Conservation (phyloP, 129 eudicot genomes). For the Lactuca sativa region DNA sequence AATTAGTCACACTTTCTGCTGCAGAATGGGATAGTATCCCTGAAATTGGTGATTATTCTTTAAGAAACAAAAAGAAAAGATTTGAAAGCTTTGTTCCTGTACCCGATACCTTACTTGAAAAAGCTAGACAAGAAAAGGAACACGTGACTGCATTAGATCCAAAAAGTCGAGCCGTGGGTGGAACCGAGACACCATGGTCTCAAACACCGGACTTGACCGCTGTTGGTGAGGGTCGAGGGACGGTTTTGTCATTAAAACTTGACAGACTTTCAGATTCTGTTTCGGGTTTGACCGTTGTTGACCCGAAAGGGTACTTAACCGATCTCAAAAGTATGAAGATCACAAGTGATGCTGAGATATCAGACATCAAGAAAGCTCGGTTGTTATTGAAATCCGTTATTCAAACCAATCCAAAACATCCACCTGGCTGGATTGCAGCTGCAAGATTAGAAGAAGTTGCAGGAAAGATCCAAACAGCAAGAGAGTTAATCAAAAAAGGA, state of each 20-base stretch:
- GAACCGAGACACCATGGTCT: conserved; percentile 83
- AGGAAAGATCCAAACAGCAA: conserved; percentile 72
- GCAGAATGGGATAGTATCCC: conserved; percentile 94
- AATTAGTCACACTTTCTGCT: conserved; percentile 54
- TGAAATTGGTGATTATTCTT: conserved; percentile 89
- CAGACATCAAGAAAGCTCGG: conserved; percentile 84
- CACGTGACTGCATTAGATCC: conserved; percentile 91
- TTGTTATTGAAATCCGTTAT: conserved; percentile 80
- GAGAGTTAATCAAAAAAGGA: conserved; percentile 67
- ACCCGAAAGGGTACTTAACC: conserved; percentile 91
- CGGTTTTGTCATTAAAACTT: conserved; percentile 77
- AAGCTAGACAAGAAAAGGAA: conserved; percentile 91
- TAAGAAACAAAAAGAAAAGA: conserved; percentile 84
- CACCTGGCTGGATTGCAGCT: conserved; percentile 96
- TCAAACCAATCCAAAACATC: conserved; percentile 86
- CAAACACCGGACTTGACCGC: conserved; percentile 97
- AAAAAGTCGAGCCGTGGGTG: conserved; percentile 83
- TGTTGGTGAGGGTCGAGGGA: conserved; percentile 96
- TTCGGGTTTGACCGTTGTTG: conserved; percentile 79
- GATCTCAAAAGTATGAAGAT: conserved; percentile 94
- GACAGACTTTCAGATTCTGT: conserved; percentile 90
- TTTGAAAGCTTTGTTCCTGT: conserved; percentile 91
- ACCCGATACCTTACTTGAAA: conserved; percentile 87
- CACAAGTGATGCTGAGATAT: conserved; percentile 92
- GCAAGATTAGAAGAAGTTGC: conserved; percentile 92